These are phyloP conservation scores for Solanum infundibuliforme DNA, from an alignment of 257 asterid species.

Conservation along the genomic window DNA sequence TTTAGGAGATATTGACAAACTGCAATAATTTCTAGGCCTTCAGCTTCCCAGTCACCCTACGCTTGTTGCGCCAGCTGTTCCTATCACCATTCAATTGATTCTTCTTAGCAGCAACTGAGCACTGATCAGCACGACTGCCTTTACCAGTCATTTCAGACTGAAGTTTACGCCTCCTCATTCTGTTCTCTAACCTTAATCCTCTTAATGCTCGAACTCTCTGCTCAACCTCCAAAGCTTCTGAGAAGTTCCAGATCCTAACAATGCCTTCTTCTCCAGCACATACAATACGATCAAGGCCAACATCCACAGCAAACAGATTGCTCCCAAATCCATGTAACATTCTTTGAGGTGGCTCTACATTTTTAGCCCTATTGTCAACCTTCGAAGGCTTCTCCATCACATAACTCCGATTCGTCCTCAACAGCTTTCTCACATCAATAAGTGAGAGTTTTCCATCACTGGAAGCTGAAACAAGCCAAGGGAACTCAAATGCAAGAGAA, in stretches of 20 bases:
- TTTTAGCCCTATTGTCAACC: constrained; percentile 18
- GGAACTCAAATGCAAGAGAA: constrained; percentile 92
- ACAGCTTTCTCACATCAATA: constrained; percentile 65
- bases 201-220: constrained; percentile 38
- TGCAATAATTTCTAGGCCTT: constrained; percentile 35
- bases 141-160: constrained; percentile 36
- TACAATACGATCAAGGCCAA: constrained; percentile 73
- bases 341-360: constrained; percentile 76
- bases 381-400: constrained; percentile 10
- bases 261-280: constrained; percentile 94
- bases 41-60: constrained; percentile 58
- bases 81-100: constrained; percentile 50
- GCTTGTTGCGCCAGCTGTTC: constrained; percentile 64
- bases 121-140: constrained; percentile 48
- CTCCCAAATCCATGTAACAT: constrained; percentile 80
- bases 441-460: constrained; percentile 81
- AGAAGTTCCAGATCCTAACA: constrained; percentile 85
- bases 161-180: constrained; percentile 71
- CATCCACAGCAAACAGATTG: constrained; percentile 60
- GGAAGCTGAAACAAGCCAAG: constrained; percentile 90
- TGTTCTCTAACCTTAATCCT: constrained; percentile 62
- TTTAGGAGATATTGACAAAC: constrained; percentile 4
- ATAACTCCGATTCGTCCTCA: constrained; percentile 34
- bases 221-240: constrained; percentile 80
- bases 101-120: constrained; percentile 74